A percentile compares a stretch with the other conserved stretches of the same genome.
phyloP scores from a whole-genome alignment of 1,284 basidiomycete genomes.

The Cerioporus squamosus region DNA sequence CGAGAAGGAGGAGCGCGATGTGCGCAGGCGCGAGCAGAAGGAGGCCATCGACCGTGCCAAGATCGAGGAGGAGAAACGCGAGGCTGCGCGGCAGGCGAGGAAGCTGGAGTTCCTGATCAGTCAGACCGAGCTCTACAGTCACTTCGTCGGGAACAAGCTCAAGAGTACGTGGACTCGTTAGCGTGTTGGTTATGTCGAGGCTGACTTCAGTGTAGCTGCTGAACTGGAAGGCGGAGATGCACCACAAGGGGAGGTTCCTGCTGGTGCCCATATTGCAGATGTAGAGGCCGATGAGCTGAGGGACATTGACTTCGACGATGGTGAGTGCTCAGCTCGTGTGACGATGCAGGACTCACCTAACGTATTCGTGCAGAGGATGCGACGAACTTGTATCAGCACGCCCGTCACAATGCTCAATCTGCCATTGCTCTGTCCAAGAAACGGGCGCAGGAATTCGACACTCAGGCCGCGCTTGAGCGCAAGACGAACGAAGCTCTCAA shows the following conservation, averaged over 20 bases:
- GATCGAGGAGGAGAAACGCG: slow-evolving; percentile 95
- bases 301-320: slow-evolving; percentile 95
- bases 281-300: slow-evolving; percentile 57
- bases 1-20: slow-evolving; percentile 94
- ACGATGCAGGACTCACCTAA: not conserved
- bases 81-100: slow-evolving; percentile 92
- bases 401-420: slow-evolving; percentile 88
- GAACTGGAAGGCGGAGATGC: slow-evolving; percentile 83
- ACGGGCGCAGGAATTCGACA: slow-evolving; percentile 88
- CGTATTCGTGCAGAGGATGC: slow-evolving; percentile 71
- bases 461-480: slow-evolving; percentile 77
- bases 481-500: slow-evolving; percentile 79
- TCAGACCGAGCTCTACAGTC: slow-evolving; percentile 98
- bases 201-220: slow-evolving; percentile 56
- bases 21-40: slow-evolving; percentile 93
- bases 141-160: slow-evolving; percentile 98
- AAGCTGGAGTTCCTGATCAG: slow-evolving; percentile 99
- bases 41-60: slow-evolving; percentile 90
- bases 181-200: slow-evolving; percentile 10
- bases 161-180: slow-evolving; percentile 70
- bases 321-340: slow-evolving; percentile 45
- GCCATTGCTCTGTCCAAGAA: slow-evolving; percentile 84
- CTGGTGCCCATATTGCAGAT: slow-evolving; percentile 62
- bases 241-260: slow-evolving; percentile 47
- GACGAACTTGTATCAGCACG: slow-evolving; percentile 89